phyloP scores from a whole-genome alignment of 2,329 filamentous ascomycete genomes.

The Calonectria honghensis region DNA sequence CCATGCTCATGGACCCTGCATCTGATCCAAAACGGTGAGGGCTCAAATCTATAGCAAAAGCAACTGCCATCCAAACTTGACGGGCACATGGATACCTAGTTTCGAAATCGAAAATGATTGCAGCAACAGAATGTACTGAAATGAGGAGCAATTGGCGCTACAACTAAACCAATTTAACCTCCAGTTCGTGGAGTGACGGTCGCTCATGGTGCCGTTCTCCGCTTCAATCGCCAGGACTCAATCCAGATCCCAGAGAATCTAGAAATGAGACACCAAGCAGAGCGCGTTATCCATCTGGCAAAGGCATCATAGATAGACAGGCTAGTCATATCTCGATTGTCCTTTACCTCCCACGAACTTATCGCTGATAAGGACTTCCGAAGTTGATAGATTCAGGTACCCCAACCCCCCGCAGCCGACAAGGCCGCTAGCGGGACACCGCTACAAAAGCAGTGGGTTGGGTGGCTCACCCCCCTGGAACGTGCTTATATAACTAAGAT shows the following conservation, averaged over 20 bases:
- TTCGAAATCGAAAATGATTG: background rate
- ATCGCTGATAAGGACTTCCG: background rate
- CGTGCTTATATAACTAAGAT: constrained; percentile 26
- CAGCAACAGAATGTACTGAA: background rate
- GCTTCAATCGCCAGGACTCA: background rate
- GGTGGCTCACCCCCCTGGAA: constrained; percentile 4
- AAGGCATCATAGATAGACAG: background rate
- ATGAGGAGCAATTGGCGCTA: background rate
- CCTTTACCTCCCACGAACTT: background rate
- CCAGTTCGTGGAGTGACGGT: background rate
- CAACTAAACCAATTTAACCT: background rate
- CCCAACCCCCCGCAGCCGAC: constrained; percentile 6
- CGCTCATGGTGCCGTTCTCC: background rate
- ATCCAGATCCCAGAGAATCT: background rate
- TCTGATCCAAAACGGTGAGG: background rate
- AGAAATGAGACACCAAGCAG: background rate
- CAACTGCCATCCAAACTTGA: background rate
- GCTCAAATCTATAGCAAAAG: background rate
- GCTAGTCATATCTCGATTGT: background rate
- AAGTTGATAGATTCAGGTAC: background rate
- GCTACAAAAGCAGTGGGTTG: background rate
- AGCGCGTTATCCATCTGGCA: background rate
- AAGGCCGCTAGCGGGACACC: constrained; percentile 20
- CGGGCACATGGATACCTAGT: background rate
- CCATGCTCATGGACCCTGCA: constrained; percentile 20